Percentiles rank a stretch among this genome's conserved stretches.
Evolutionary conservation across 441 rosid species (phyloP).

Genomic region (Euphorbia neoarborescens): DNA sequence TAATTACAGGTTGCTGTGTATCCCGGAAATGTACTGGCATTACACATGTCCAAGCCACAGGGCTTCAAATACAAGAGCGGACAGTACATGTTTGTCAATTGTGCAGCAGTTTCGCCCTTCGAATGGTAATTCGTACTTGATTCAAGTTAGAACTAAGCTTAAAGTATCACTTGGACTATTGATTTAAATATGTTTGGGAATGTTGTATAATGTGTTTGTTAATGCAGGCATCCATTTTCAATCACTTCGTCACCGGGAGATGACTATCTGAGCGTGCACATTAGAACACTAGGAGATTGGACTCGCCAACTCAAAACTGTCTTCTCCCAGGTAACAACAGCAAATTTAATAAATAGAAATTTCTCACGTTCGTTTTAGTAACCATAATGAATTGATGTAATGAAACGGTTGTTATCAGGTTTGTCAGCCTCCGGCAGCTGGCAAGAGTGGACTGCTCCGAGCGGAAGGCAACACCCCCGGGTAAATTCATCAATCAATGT

Average conservation of each 20-base stretch:
- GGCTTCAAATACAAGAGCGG: slow-evolving; percentile 90
- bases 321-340: slow-evolving; percentile 48
- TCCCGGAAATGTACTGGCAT: slow-evolving; percentile 72
- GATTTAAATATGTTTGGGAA: neutral
- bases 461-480: slow-evolving; percentile 42
- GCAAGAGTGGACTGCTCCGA: slow-evolving; percentile 63
- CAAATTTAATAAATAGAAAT: neutral
- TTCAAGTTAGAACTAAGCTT: neutral
- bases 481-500: slow-evolving; percentile 9
- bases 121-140: slow-evolving; percentile 41
- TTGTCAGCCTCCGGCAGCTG: slow-evolving; percentile 52
- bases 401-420: slow-evolving; percentile 18
- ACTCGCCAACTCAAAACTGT: slow-evolving; percentile 68
- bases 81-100: slow-evolving; percentile 89
- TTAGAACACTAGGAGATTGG: slow-evolving; percentile 86
- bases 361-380: neutral
- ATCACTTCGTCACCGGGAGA: slow-evolving; percentile 88
- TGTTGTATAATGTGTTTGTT: neutral
- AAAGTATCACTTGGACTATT: neutral
- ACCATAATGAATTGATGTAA: neutral
- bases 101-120: slow-evolving; percentile 72
- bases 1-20: slow-evolving; percentile 62
- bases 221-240: slow-evolving; percentile 76
- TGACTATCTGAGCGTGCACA: slow-evolving; percentile 75
- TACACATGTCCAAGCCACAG: slow-evolving; percentile 82